phyloP scores from a whole-genome alignment of 371 early-diverging fungal genomes.

The Mucor mucedo region DNA sequence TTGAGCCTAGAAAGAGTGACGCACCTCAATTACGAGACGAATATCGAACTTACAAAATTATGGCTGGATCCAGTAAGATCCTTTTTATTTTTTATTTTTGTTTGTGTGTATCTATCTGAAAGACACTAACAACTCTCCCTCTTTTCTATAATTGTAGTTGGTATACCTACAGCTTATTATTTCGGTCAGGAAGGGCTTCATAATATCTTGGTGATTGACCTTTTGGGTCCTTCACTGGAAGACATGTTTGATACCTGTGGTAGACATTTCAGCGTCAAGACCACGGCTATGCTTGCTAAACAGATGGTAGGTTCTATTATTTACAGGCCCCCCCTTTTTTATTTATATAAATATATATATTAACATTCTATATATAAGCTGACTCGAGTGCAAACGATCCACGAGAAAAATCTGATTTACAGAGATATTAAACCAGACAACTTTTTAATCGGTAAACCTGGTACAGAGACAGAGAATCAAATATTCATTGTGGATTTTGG shows the following conservation, averaged over 20 bases:
- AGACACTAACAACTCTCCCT: neutral
- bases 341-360: no score
- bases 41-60: conserved; percentile 88
- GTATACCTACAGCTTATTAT: conserved; percentile 89
- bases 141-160: conserved; percentile 47
- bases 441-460: conserved; percentile 89
- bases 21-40: conserved; percentile 95
- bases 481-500: conserved; percentile 95
- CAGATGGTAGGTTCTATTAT: conserved; percentile 74
- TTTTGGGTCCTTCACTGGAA: conserved; percentile 94
- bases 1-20: conserved; percentile 92
- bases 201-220: conserved; percentile 92
- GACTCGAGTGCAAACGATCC: conserved; percentile 88
- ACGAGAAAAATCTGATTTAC: conserved; percentile 94
- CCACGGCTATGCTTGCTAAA: conserved; percentile 93
- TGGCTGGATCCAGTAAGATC: conserved; percentile 72
- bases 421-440: conserved; percentile 99
- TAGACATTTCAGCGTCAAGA: conserved; percentile 88
- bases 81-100: neutral
- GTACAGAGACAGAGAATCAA: conserved; percentile 63
- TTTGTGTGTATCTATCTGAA: neutral
- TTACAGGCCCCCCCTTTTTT: neutral
- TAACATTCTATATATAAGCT: conserved; percentile 51
- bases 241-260: conserved; percentile 95
- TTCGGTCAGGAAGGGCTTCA: conserved; percentile 96